phyloP scores from a whole-genome alignment of 805 yeast genomes.

The Candida railenensis region DNA sequence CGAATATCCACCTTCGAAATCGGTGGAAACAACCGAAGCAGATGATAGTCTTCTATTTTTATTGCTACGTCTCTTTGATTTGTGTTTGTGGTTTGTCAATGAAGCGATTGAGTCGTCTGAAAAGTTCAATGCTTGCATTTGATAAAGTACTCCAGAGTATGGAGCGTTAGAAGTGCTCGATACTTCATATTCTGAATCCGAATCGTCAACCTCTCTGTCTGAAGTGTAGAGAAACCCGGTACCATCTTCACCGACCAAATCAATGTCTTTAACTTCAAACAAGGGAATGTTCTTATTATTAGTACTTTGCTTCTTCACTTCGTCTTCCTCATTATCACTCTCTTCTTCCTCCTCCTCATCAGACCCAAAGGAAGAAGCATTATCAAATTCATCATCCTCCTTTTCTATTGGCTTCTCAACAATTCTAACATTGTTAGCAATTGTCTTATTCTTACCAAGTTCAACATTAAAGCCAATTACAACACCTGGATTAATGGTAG shows the following conservation, averaged over 20 bases:
- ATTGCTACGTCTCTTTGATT: slow-evolving; percentile 29
- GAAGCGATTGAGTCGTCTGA: slow-evolving; percentile 63
- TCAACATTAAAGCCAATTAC: slow-evolving; percentile 76
- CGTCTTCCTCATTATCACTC: slow-evolving; percentile 17
- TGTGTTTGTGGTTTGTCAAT: slow-evolving; percentile 41
- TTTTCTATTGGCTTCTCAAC: slow-evolving; percentile 46
- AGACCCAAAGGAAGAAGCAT: not conserved
- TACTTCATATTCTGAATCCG: slow-evolving; percentile 41
- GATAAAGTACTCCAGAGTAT: slow-evolving; percentile 45
- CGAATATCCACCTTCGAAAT: slow-evolving; percentile 39
- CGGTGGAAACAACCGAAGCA: slow-evolving; percentile 43
- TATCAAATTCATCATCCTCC: slow-evolving; percentile 25
- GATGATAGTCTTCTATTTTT: slow-evolving; percentile 34
- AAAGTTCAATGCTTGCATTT: slow-evolving; percentile 46
- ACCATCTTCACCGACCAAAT: slow-evolving; percentile 50
- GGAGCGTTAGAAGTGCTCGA: slow-evolving; percentile 15
- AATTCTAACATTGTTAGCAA: slow-evolving; percentile 53
- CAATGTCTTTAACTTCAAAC: slow-evolving; percentile 40
- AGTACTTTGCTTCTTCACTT: not conserved
- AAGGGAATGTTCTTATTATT: slow-evolving; percentile 15
- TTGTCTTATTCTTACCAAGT: slow-evolving; percentile 52
- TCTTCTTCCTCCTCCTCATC: slow-evolving; percentile 24
- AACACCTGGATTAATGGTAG: slow-evolving; percentile 61
- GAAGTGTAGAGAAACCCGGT: slow-evolving; percentile 50
- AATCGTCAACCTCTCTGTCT: slow-evolving; percentile 38